Conservation (phyloP, 2,329 filamentous ascomycete species). For the Cladosporium sp. region DNA sequence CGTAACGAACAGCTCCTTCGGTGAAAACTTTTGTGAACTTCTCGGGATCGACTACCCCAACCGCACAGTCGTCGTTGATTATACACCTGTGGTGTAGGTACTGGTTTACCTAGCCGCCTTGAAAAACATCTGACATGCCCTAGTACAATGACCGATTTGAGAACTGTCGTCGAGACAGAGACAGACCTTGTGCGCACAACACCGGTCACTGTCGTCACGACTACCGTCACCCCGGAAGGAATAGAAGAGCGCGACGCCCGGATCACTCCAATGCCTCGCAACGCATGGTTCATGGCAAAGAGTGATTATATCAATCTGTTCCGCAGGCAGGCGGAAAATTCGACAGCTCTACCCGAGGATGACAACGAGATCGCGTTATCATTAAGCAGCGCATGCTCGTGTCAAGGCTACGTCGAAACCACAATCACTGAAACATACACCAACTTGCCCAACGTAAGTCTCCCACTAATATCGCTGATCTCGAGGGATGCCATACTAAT, state of each 20-base stretch:
- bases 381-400: constrained; percentile 30
- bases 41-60: constrained; percentile 22
- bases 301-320: constrained; percentile 8
- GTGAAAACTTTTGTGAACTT: constrained; percentile 21
- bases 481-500: no score
- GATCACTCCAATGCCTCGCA: constrained; percentile 12
- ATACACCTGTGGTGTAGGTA: constrained; percentile 27
- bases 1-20: constrained; percentile 18
- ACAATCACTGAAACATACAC: constrained; percentile 27
- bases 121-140: constrained; percentile 4
- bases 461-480: neutral
- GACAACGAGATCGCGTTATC: constrained; percentile 17
- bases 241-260: constrained; percentile 16
- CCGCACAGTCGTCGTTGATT: constrained; percentile 20
- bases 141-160: constrained; percentile 15
- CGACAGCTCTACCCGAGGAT: constrained; percentile 4
- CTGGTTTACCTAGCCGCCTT: neutral
- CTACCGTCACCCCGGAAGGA: constrained; percentile 15
- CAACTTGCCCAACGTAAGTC: constrained; percentile 17
- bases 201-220: constrained; percentile 22
- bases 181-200: constrained; percentile 17
- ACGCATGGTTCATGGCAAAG: constrained; percentile 11
- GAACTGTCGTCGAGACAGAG: constrained; percentile 18
- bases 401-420: constrained; percentile 20
- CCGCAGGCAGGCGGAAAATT: constrained; percentile 1